Base-by-base conservation (phyloP, 2,329 filamentous ascomycete species). In the Akanthomyces dipterigenus region DNA sequence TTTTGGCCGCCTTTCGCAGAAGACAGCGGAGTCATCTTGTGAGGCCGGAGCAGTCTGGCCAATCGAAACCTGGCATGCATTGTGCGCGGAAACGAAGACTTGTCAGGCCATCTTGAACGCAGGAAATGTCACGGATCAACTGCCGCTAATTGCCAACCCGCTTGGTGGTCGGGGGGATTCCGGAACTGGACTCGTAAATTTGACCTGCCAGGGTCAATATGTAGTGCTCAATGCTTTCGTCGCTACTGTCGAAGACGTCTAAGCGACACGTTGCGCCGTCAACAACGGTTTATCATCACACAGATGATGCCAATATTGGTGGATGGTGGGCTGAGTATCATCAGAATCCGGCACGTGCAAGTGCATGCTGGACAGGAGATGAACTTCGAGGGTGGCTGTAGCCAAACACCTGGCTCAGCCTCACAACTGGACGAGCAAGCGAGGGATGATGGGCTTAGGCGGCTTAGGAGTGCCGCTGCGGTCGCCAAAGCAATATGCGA, bases 141-240 rank as follows among this genome's bases (percentile, higher is more conserved):
- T 59, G 24, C n/a, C 24, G 24, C 56, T 42, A 51, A 43, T 22
- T 40, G 43, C 45, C 45, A 20, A 18, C 5, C 8, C 11, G 43
- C 43, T 40, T 8, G 18, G 31, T 28, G 55, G 42, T 16, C 22
- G 42, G 31, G 12, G 18, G 31, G 45, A 40, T 16, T 38, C 26
- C 14, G 54, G 54, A 40, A 38, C 14, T 38, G 48, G 60, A 48
- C 46, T 57, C 54, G 60, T 62, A 62, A 61, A 62, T 57, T 53
- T 53, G 60, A 62, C 34, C 60, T 57, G 8, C n/a, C 46, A 57
- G 46, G 60, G 31, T 62, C 60, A 51, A n/a, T 46, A 8, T 62
- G 60, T 62, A 62, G 60, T 62, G 26, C 38, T 57, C 43, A 28
- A 62, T 53, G 54, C 46, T 62, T 54, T 55, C 51, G n/a, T 51